Base-by-base conservation (phyloP, 2,329 filamentous ascomycete genomes). In the Aspergillus sp. region DNA sequence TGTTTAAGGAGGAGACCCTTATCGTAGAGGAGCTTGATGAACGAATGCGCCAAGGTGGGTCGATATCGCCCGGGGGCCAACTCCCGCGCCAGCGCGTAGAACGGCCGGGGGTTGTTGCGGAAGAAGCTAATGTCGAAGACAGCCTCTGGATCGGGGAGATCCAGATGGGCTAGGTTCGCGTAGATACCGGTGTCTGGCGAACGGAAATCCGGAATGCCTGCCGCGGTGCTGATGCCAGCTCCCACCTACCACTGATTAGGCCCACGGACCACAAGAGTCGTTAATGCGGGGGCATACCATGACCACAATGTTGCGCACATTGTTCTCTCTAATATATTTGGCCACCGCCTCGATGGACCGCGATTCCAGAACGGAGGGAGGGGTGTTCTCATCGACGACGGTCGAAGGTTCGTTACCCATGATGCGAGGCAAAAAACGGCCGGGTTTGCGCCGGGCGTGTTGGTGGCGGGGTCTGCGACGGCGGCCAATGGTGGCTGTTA, bases 81-180 rank as follows among this genome's bases (percentile, higher is more conserved):
- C 73, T 97, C 94, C 63, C 88, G 88, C 13, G 93, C 93, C 33
- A 99, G 82, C 1, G 89, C 84, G 72, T 97, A 99, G 76, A 99
- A 99, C 0, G 94, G 92, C 30, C 85, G 79, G 0, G 94, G 94
- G 59, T 95, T 88, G 41, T 85, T 67, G 56, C 87, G 82, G 75
- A 99, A 99, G 78, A 89, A 99, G 53, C 79, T 79, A 58, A 99
- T 93, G 66, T 96, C 91, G 73, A 99, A 97, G 42, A 97, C 90
- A 32, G 90, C 92, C 74, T 97, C 91, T 19, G 93, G 87, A 64
- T 93, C 87, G 0, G 92, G 92, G 0, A 99, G 81, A 54, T 95
- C 85, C 30, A 97, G 82, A 48, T 88, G 83, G 19, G 88, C 88
- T 26, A 99, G 85, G 66, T 97, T 97, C 63, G 90, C 87, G 71